Base-by-base conservation (phyloP, 768 basidiomycete genomes). In the Podaxis sp. region DNA sequence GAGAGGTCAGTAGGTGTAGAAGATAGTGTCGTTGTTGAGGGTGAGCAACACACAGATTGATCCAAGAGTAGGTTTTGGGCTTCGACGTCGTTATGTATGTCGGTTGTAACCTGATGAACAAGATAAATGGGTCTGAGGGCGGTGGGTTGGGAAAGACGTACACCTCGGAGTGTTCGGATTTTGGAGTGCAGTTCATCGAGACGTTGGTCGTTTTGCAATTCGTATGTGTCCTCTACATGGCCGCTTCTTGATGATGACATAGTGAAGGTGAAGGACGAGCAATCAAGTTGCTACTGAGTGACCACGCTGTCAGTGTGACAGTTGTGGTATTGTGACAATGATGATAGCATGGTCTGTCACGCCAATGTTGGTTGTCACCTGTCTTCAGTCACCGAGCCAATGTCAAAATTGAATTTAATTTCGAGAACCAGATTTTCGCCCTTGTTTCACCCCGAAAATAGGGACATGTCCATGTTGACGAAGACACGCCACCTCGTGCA, bases 141-240 rank as follows among this genome's bases (percentile, higher is more conserved):
- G 21, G 14, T 1, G 40, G 21, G 23, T 35, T 13, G 27, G 13
- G 14, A 27, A 21, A 4, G 16, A 59, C 83, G 65, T 70, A 93
- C 92, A n/a, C 89, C 88, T 62, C 91, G 85, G 50, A 94, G 70
- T 16, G 88, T 89, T 44, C 91, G 83, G 51, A 93, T 83, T 71
- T 95, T 95, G 18, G 90, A 85, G 71, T 94, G 92, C 1, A 95
- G 77, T 53, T 91, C 89, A 59, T 94, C 91, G 10, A 94, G 79
- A 28, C 85, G 79, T 67, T 91, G 86, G 77, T 95, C 91, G 70
- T 94, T 95, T 72, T 95, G 92, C 5, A 81, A 69, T 71, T 94
- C 92, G 66, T 93, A 93, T 0, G 87, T 89, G 59, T 89, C 83
- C 69, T 91, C 89, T 6, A 82, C 78, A 18, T 71, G 74, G 50